Base-by-base conservation (phyloP, 208 protist genomes). In the Zelonia costaricensis region DNA sequence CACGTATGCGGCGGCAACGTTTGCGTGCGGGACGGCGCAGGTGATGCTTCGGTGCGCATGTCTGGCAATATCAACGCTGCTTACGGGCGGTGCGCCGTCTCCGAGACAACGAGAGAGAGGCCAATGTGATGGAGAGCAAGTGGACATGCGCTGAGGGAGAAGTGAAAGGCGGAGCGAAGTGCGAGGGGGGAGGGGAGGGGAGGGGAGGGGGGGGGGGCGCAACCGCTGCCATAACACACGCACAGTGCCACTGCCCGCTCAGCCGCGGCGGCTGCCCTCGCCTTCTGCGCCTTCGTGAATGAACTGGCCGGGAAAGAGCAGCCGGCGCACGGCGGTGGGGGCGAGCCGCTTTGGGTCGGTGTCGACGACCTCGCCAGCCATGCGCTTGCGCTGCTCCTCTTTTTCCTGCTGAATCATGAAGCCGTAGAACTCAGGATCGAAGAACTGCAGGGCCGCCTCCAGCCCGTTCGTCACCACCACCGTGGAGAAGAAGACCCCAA, bases 311-410 rank as follows among this genome's bases (percentile, higher is more conserved):
- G 87, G 87, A 27, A 81, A 91, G 7, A 90, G 69, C 22, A 93
- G 65, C 18, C 78, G 78, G 1, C 76, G 74, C 31, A 93, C 69
- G 5, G 79, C 77, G 1, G 74, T 85, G 7, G 87, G 87, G 2
- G 87, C 87, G 6, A 93, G 73, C 3, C 87, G 75, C 69, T 91
- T 93, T 39, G 87, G 87, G 43, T 93, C 79, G 18, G 57, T 87
- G 66, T 91, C 77, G 4, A 93, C 82, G 13, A 55, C 20, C 56
- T 86, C 68, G 18, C 87, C 87, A 0, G 70, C 74, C 38, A 73
- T 55, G 1, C 58, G 74, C 56, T 69, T 62, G 1, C 72, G 71
- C 53, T 71, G 43, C 61, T 93, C 87, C 45, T 93, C 76, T 48
- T 78, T 59, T 45, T 93, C 84, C 65, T 91, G 87, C 52, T 77